These are phyloP conservation scores for Sporisorium iseilematis-ciliati DNA, from an alignment of 1,284 basidiomycete species.

Conservation along the genomic window DNA sequence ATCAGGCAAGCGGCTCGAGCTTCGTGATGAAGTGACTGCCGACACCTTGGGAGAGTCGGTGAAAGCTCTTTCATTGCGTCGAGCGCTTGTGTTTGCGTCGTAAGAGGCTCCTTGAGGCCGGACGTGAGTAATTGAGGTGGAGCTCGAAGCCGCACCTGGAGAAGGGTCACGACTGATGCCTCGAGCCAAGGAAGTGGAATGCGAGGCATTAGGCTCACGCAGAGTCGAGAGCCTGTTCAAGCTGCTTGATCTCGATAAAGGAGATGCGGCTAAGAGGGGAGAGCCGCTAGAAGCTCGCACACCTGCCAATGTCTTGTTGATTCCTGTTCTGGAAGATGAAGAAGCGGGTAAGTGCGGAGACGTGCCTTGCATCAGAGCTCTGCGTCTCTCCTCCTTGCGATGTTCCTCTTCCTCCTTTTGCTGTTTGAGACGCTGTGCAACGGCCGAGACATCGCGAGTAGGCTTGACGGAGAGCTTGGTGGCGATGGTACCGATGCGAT, in stretches of 20 bases:
- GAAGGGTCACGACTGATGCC: slow-evolving; percentile 27
- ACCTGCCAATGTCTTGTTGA: slow-evolving; percentile 26
- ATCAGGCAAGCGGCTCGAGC: background rate
- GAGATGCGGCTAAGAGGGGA: slow-evolving; percentile 13
- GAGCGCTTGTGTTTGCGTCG: background rate
- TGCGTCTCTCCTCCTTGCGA: slow-evolving; percentile 42
- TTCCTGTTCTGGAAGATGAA: slow-evolving; percentile 20
- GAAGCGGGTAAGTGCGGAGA: slow-evolving; percentile 23
- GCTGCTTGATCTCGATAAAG: slow-evolving; percentile 38
- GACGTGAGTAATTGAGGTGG: background rate
- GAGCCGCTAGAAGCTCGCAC: slow-evolving; percentile 9
- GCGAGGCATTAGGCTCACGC: slow-evolving; percentile 12
- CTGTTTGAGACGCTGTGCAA: slow-evolving; percentile 48
- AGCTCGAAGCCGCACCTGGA: slow-evolving; percentile 8
- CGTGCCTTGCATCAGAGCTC: slow-evolving; percentile 38
- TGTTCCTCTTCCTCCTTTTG: slow-evolving; percentile 50
- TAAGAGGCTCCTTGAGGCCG: slow-evolving; percentile 19
- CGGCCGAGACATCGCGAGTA: slow-evolving; percentile 37
- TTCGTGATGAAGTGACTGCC: slow-evolving; percentile 1
- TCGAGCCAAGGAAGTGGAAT: slow-evolving; percentile 12
- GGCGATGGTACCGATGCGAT: slow-evolving; percentile 32
- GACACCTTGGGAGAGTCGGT: slow-evolving; percentile 29
- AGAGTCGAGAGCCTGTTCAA: slow-evolving; percentile 35
- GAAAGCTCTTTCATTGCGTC: slow-evolving; percentile 10
- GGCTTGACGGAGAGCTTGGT: slow-evolving; percentile 45